Evolutionary conservation across 371 early-diverging fungal species (phyloP).

Genomic region (Mucor circinelloides): DNA sequence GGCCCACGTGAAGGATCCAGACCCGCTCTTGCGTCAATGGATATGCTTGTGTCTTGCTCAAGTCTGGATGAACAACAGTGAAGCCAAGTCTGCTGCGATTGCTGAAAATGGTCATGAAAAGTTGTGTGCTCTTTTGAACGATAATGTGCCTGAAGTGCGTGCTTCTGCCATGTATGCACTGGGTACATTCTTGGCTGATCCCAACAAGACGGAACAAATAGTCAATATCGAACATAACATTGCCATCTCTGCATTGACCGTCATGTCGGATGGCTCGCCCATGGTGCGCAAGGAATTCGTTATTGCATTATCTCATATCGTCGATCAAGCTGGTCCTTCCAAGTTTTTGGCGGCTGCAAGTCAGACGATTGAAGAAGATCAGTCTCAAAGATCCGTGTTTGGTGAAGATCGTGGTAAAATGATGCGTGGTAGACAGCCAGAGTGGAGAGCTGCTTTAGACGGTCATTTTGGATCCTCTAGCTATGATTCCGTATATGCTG

Average conservation of each 20-base stretch:
- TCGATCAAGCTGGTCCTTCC: conserved; percentile 57
- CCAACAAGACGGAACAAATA: conserved; percentile 71
- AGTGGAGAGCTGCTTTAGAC: conserved; percentile 32
- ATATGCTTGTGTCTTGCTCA: conserved; percentile 84
- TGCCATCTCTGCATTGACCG: conserved; percentile 62
- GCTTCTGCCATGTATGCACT: conserved; percentile 83
- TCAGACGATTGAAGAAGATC: conserved; percentile 69
- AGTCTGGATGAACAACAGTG: conserved; percentile 80
- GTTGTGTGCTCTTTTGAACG: conserved; percentile 62
- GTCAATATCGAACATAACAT: conserved; percentile 73
- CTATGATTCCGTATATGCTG: conserved; percentile 61
- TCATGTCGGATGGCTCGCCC: conserved; percentile 79
- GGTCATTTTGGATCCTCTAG: conserved; percentile 44
- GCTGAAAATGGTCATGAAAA: conserved; percentile 72
- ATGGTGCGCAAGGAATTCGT: conserved; percentile 84
- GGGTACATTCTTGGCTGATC: conserved; percentile 77
- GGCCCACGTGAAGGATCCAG: conserved; percentile 73
- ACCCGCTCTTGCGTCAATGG: conserved; percentile 93
- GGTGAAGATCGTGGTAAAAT: conserved; percentile 23
- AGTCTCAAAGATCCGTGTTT: conserved; percentile 19
- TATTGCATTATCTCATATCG: conserved; percentile 69
- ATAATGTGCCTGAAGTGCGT: conserved; percentile 84
- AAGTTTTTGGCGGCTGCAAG: conserved; percentile 69
- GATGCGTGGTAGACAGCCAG: conserved; percentile 25
- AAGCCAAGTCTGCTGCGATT: conserved; percentile 74